phyloP scores from a whole-genome alignment of 352 stramenopile genomes.

The Pythium aristosporum region DNA sequence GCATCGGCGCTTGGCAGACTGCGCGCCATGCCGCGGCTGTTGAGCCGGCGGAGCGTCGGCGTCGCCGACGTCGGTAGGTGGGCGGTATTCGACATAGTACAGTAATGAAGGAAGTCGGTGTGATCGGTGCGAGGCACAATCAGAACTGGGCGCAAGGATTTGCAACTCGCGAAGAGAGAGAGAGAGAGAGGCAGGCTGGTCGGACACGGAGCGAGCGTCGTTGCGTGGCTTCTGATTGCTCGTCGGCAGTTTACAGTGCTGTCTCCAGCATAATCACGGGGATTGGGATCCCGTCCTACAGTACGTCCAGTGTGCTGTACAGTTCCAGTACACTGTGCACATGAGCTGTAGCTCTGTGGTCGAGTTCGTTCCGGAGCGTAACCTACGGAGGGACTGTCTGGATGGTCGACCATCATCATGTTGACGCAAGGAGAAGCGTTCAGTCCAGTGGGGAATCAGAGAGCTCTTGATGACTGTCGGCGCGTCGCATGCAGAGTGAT shows the following conservation, averaged over 20 bases:
- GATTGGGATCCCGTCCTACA: too few relatives aligned
- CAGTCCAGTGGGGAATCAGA: not conserved
- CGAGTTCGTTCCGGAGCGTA: too few relatives aligned
- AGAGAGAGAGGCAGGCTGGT: not conserved
- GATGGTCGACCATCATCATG: too few relatives aligned
- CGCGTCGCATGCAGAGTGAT: constrained; percentile 16
- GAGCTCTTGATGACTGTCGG: not conserved
- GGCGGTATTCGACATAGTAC: constrained; percentile 13
- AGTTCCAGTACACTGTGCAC: too few relatives aligned
- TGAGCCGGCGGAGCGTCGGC: constrained; percentile 24
- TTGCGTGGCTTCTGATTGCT: not conserved
- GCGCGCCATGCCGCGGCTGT: constrained; percentile 24
- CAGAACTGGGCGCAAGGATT: constrained; percentile 4
- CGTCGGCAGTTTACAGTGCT: not conserved
- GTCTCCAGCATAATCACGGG: too few relatives aligned
- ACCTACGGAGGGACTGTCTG: too few relatives aligned
- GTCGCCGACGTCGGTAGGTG: not conserved
- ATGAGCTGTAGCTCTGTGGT: too few relatives aligned
- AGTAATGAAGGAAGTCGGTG: not conserved
- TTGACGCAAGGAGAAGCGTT: too few relatives aligned
- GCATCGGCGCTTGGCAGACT: constrained; percentile 27
- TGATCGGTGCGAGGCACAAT: constrained; percentile 6
- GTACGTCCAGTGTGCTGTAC: too few relatives aligned
- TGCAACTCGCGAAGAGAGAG: not conserved
- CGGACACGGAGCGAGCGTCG: too few relatives aligned